A percentile compares a stretch with the other conserved stretches of the same genome.
phyloP scores from a whole-genome alignment of 148 eudicot genomes.

The Fagopyrum homotropicum region DNA sequence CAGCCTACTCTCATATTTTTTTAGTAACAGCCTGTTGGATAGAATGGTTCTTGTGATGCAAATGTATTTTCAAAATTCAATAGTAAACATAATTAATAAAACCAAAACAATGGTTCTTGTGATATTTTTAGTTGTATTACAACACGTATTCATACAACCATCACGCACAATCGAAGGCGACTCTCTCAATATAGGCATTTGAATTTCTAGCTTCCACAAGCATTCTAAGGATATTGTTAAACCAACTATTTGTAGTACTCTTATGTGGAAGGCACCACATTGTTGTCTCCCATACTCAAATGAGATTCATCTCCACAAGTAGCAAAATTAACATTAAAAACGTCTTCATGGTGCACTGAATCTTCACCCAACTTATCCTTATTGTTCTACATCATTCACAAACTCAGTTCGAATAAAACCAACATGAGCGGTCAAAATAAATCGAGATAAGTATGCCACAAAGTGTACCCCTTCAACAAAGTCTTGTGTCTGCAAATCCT shows the following conservation, averaged over 20 bases:
- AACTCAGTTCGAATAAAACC: background rate
- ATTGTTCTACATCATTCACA: background rate
- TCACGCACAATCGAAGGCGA: no score
- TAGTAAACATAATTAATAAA: no score
- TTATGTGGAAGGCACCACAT: slow-evolving; percentile 15
- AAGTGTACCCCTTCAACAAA: slow-evolving; percentile 6
- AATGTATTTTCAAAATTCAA: no score
- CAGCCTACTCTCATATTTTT: no score
- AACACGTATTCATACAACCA: no score
- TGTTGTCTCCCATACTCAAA: background rate
- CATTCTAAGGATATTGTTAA: slow-evolving; percentile 43
- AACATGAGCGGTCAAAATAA: background rate
- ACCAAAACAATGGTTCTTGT: no score
- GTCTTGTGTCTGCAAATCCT: slow-evolving; percentile 24
- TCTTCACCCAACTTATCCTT: background rate
- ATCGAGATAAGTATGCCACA: background rate
- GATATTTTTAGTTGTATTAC: no score
- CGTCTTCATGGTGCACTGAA: background rate
- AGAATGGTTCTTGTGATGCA: no score
- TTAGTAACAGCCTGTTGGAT: no score
- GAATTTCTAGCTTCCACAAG: no score
- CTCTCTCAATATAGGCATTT: no score
- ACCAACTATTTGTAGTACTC: slow-evolving; percentile 45
- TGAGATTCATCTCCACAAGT: background rate
- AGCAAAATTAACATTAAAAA: background rate